These are phyloP conservation scores for Dothidotthia symphoricarpi DNA, from an alignment of 2,329 filamentous ascomycete genomes.

Conservation along the genomic window DNA sequence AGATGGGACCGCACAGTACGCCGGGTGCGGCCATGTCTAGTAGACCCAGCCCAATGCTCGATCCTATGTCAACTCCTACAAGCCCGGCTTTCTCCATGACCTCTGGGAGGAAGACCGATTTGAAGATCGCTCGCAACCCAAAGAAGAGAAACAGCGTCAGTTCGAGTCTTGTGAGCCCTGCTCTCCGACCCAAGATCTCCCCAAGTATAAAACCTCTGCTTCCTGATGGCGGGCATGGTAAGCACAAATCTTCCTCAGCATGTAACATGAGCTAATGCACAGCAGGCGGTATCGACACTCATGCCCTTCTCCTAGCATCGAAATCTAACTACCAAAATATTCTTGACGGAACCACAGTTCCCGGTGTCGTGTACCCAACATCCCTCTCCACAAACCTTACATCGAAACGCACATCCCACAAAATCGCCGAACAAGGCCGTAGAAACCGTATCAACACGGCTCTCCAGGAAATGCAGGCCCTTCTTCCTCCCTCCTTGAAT, in stretches of 20 bases:
- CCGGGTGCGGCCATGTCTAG: constrained; percentile 35
- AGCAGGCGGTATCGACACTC: constrained; percentile 46
- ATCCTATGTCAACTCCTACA: constrained; percentile 53
- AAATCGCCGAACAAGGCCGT: constrained; percentile 94
- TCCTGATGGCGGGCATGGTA: constrained; percentile 60
- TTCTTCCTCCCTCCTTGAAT: constrained; percentile 63
- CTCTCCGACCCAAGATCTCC: constrained; percentile 83
- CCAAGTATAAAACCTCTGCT: constrained; percentile 91
- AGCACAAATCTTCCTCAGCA: constrained; percentile 25
- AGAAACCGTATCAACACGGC: constrained; percentile 94
- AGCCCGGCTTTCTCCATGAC: constrained; percentile 34
- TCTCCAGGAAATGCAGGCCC: constrained; percentile 81
- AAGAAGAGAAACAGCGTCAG: constrained; percentile 58
- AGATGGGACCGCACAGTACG: constrained; percentile 58
- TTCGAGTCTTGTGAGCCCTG: constrained; percentile 73
- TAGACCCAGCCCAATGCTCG: constrained; percentile 53
- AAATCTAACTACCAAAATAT: constrained; percentile 99
- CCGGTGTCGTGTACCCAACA: constrained; percentile 85
- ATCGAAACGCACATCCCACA: constrained; percentile 95
- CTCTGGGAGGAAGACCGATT: constrained; percentile 30
- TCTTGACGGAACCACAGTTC: constrained; percentile 85
- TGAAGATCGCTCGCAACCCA: constrained; percentile 28
- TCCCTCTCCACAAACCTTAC: constrained; percentile 90
- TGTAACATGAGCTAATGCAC: too few species aligned
- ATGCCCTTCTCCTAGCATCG: constrained; percentile 76